Base-by-base conservation (phyloP, 2,329 filamentous ascomycete species). In the Stachybotrys elegans region DNA sequence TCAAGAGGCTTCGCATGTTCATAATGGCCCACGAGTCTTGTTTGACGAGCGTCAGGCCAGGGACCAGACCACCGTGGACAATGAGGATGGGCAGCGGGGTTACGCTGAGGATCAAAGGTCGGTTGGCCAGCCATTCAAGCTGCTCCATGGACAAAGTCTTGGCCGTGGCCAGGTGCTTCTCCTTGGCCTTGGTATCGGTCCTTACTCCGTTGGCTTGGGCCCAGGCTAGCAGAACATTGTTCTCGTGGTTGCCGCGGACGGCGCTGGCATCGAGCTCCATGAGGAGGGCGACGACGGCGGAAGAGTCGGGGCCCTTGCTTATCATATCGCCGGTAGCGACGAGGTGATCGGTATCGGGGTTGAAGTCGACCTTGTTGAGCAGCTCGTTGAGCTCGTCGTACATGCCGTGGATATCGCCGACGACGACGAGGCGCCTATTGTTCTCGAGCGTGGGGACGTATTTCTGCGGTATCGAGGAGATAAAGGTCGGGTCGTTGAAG, bases 331-430 rank as follows among this genome's bases (percentile, higher is more conserved):
- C 89, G 1, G 81, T 75, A 37, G 92, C 73, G 17, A 95, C 72
- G 31, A 95, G 67, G 58, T 92, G 86, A 62, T 95, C 92, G 3
- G 22, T 52, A 13, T 46, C 43, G 2, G 43, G 25, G 47, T 84
- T 63, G 63, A 88, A 92, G 14, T 72, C 60, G 19, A 86, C 69
- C 57, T 88, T 83, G 5, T 75, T 61, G 21, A 97, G 75, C 12
- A 97, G 73, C 14, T 72, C 60, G 60, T 73, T 66, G 59, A 88
- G 73, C 48, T 89, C 78, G 12, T 76, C 62, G 53, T 80, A 80
- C 71, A 93, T 93, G 40, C 93, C 93, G 68, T 97, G 92, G 13
- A 97, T 88, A 67, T 98, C 93, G 43, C 93, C 92, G 25, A 97
- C 73, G 48, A 97, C 73, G 25, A 97, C 71, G 20, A 98, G 69